Conservation (phyloP, 2,329 filamentous ascomycete genomes). For the Fusarium buharicum region DNA sequence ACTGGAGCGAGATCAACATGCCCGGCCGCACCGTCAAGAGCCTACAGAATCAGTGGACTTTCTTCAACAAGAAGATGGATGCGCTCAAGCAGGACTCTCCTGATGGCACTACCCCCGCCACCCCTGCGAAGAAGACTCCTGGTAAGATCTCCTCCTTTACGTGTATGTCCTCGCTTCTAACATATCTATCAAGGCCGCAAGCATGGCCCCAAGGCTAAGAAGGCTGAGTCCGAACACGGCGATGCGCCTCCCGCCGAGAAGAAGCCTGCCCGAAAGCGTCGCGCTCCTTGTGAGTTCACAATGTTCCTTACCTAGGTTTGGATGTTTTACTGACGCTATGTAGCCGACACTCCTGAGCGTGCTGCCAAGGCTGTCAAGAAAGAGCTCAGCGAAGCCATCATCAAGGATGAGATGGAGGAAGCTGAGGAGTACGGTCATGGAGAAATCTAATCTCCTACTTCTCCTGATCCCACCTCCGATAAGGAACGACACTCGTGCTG, state of each 20-base stretch:
- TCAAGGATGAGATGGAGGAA: conserved; percentile 27
- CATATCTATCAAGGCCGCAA: conserved; percentile 38
- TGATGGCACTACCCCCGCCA: conserved; percentile 4
- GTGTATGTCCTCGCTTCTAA: not conserved
- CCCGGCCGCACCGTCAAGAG: conserved; percentile 53
- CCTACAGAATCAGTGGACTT: conserved; percentile 52
- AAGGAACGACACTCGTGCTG: not conserved
- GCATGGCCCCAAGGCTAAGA: conserved; percentile 29
- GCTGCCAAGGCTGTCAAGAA: conserved; percentile 34
- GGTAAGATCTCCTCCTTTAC: conserved; percentile 23
- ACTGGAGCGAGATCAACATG: conserved; percentile 52
- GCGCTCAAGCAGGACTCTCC: conserved; percentile 48
- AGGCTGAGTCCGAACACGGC: conserved; percentile 3
- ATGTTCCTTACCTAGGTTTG: not conserved
- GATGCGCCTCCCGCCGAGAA: conserved; percentile 16
- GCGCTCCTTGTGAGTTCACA: conserved; percentile 20
- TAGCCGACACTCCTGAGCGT: conserved; percentile 22
- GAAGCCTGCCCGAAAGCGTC: conserved; percentile 37
- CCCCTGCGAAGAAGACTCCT: conserved; percentile 39
- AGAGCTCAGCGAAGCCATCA: conserved; percentile 18
- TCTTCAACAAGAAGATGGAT: conserved; percentile 50
- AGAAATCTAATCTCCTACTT: not conserved
- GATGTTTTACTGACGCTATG: conserved; percentile 10
- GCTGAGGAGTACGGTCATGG: not conserved
- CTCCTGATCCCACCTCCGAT: not conserved